Conservation (phyloP, 371 early-diverging fungal genomes). For the Rhizomucor pusillus region DNA sequence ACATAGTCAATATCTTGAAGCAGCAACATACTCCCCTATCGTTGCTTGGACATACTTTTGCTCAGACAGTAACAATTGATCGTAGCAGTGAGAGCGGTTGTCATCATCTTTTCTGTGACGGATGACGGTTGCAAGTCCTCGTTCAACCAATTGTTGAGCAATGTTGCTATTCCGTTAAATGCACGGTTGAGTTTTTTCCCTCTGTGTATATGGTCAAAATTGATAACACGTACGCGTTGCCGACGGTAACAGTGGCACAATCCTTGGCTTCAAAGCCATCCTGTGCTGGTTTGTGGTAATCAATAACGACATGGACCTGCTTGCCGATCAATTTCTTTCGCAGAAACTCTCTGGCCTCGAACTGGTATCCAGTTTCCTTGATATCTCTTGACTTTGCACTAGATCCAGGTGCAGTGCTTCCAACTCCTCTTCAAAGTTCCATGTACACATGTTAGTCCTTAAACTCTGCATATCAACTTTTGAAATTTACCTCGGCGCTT, state of each 20-base stretch:
- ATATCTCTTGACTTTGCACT: constrained; percentile 68
- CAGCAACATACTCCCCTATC: not conserved
- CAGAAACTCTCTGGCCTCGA: constrained; percentile 86
- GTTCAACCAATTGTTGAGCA: constrained; percentile 73
- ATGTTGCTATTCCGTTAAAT: constrained; percentile 48
- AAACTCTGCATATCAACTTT: not conserved
- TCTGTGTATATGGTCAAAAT: too few relatives aligned
- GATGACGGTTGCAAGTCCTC: constrained; percentile 83
- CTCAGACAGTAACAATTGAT: constrained; percentile 82
- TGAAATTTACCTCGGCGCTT: constrained; percentile 53
- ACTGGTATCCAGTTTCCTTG: constrained; percentile 80
- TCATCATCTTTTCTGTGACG: constrained; percentile 86
- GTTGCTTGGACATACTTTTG: constrained; percentile 41
- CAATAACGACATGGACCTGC: constrained; percentile 74
- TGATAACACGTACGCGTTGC: constrained; percentile 30
- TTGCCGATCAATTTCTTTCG: constrained; percentile 87
- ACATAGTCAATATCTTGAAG: not conserved
- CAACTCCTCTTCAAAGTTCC: constrained; percentile 25
- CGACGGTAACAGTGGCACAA: constrained; percentile 80
- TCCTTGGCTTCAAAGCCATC: constrained; percentile 87
- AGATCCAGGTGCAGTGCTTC: constrained; percentile 30
- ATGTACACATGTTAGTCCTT: not conserved
- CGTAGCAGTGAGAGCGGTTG: constrained; percentile 84
- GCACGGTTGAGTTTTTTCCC: not conserved
- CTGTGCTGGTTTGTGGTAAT: constrained; percentile 86